Evolutionary conservation across 208 protist genomes (phyloP), one percentile per base, ranked within the genome.

Genomic region (Leishmania braziliensis): DNA sequence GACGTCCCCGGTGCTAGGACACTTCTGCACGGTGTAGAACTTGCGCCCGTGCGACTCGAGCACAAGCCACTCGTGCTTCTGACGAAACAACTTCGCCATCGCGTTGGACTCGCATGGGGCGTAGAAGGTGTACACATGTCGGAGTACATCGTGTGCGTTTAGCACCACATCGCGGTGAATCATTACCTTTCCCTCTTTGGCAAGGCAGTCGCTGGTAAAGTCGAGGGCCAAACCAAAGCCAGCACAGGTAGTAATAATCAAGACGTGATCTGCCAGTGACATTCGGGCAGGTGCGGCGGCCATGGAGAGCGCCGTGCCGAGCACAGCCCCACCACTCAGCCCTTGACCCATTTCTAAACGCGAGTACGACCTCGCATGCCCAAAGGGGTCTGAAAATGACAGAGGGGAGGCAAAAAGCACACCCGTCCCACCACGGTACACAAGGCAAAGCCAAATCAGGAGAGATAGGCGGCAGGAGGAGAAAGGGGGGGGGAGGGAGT

Each of bases 1-100:
- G 20, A 98, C 91, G 74, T 98, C 93, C 9, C 95, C 95, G 23
- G 86, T 96, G n/a, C 78, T 78, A 36, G 95, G 95, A 46, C 85
- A 93, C 86, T 98, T 98, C 77, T 98, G 95, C 46, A 98, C 90
- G 0, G 90, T 93, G 86, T 96, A 98, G 84, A 93, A 98, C 48
- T 85, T 83, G 26, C 81, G 88, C 46, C 71, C 73, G 78, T 96
- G 89, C 3, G 92, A 96, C 82, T 98, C 93, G 51, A 98, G 79
- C 58, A 98, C 93, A 23, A 98, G 77, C 93, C 95, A 98, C 82
- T 98, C 93, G 75, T 98, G 95, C 68, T 96, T 98, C 79, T 97
- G 95, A 14, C 82, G 88, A 26, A 98, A 87, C n/a, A 95, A 58
- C 63, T 84, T 87, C 3, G 93, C 81, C 48, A 94, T 73, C 1